Evolutionary conservation across 192 early-diverging fungal species (phyloP), one percentile per base, ranked within the genome.

Genomic region (Pilobolus umbonatus): DNA sequence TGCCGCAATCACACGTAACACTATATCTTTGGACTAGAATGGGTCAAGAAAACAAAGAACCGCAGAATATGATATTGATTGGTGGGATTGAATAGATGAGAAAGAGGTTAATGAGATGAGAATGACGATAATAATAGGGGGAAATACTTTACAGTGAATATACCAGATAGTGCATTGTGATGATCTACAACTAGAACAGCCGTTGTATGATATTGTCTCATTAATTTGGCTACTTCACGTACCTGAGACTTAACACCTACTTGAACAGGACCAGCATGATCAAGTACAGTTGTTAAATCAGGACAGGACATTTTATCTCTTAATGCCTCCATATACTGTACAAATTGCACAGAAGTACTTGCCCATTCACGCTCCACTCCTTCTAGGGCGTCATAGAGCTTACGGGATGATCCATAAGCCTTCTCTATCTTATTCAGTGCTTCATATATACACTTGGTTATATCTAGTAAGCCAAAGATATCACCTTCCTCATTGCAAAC

Each of bases 291-390:
- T 24, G 81, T 87, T 54, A 97, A 75, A 61, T 94, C 90, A 38
- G 94, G 94, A 64, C 91, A 97, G 22, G 85, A 83, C 82, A 94
- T 92, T 62, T 87, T 80, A 64, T 88, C 85, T 50, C 84, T 77
- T 64, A 90, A 67, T 31, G 76, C 71, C 36, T 77, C 80, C 61
- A 88, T 80, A 63, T 88, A 90, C 62, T 74, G 77, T 43, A 83
- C 71, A 57, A 88, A 71, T 73, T 86, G 77, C 43, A 74, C 59
- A 58, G 81, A 68, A 47, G 80, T 65, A 49, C 75, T 77, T 55
- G 26, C 75, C 88, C 87, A 91, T 57, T 91, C 88, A 46, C 80
- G 77, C 69, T 88, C 85, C 34, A 91, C 84, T 48, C 84, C 88
- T 56, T 88, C 84, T 32, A 91, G 72, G 11, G 87, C 89, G 55